Evolutionary conservation across 805 yeast species (phyloP), one percentile per base, ranked within the genome.

Genomic region (Wickerhamiella cacticola): DNA sequence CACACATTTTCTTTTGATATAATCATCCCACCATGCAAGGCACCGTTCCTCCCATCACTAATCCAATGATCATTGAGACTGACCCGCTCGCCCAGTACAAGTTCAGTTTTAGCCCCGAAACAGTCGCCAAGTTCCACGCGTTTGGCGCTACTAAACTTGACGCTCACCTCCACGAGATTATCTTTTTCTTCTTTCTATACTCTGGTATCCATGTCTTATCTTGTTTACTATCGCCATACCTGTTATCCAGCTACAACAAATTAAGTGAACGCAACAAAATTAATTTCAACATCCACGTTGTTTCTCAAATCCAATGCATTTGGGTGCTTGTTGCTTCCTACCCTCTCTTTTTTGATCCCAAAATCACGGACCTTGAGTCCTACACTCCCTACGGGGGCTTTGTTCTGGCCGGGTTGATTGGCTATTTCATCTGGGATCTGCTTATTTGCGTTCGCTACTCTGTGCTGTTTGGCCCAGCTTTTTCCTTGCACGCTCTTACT

Each of bases 371-470:
- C 5, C 65, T 83, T 21, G 67, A 75, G n/a, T 88, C 86, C 41
- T 73, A 75, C 59, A 77, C 80, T 47, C 83, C 84, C n/a, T 82
- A 76, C 59, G 79, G 79, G 0, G 86, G 85, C 0, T 70, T 88
- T 57, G 82, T 82, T 5, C 68, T 80, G 12, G 71, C 96, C 1
- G 59, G 80, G 48, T 79, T 94, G 8, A 60, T 72, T 8, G 98
- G 97, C 2, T 92, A 92, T 67, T 92, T 92, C 61, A 55, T 85
- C 19, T 92, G 98, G 98, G 98, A 92, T 64, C 52, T 81, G 31
- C 64, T 67, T 50, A 79, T 87, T 48, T 88, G 96, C 60, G 5
- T 78, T 7, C 65, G 64, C 45, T 71, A 82, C 66, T 77, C 68
- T 61, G 66, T 72, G 45, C 62, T 83, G 53, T 92, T 85, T 64